Evolutionary conservation across 441 rosid species (phyloP).

Genomic region (Populus hybrid): DNA sequence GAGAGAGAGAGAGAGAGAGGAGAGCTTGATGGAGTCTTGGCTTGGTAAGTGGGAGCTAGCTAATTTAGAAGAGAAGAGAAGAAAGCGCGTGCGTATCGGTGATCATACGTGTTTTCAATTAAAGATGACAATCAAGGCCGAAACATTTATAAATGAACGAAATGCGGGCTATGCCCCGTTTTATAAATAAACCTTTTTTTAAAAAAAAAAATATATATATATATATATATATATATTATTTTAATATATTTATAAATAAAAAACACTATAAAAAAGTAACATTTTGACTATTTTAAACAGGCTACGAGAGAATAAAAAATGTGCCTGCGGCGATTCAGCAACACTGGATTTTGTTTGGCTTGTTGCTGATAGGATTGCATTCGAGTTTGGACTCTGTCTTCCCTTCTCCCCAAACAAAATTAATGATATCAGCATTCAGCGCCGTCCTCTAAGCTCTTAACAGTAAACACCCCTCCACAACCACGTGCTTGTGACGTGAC

Average conservation of each 20-base stretch:
- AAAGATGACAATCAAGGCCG: neutral
- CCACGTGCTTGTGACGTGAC: neutral
- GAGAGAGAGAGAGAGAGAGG: neutral
- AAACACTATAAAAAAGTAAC: no score
- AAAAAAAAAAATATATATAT: no score
- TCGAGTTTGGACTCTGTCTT: neutral
- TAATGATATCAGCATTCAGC: neutral
- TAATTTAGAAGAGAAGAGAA: constrained; percentile 13
- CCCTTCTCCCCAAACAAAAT: neutral
- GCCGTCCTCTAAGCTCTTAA: neutral
- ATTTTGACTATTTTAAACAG: no score
- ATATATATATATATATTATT: no score
- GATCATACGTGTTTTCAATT: neutral
- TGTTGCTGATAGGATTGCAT: neutral
- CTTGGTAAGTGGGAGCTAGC: neutral
- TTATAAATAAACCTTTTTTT: no score
- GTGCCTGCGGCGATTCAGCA: neutral
- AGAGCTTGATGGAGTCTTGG: neutral
- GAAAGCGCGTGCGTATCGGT: constrained; percentile 18
- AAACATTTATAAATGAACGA: neutral
- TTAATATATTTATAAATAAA: no score
- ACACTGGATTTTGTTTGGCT: neutral
- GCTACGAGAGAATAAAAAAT: neutral
- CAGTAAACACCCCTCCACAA: neutral
- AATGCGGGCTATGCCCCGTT: neutral